Evolutionary conservation across 2,329 filamentous ascomycete species (phyloP).

Genomic region (Fusarium protoensiforme): DNA sequence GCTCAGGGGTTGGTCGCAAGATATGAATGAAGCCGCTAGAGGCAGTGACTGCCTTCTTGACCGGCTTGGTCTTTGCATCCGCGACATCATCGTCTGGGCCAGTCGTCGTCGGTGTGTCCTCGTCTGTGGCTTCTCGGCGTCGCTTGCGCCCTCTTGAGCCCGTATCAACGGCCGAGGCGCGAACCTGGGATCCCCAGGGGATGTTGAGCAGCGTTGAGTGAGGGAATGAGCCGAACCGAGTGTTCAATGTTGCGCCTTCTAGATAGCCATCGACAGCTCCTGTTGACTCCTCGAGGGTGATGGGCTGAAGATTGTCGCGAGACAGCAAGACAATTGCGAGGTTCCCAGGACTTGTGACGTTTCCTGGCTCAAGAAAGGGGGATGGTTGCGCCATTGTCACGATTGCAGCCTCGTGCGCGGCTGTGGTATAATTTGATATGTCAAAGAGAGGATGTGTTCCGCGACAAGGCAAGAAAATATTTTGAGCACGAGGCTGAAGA

Average conservation of each 20-base stretch:
- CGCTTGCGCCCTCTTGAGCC: conserved; percentile 84
- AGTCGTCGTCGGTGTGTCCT: conserved; percentile 53
- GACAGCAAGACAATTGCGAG: conserved; percentile 90
- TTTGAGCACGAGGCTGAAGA: conserved; percentile 35
- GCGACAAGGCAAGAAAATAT: conserved; percentile 33
- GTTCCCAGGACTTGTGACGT: conserved; percentile 69
- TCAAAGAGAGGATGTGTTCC: background rate
- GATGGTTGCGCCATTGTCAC: conserved; percentile 62
- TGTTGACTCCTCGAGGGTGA: conserved; percentile 72
- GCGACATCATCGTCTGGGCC: conserved; percentile 50
- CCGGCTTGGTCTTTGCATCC: conserved; percentile 46
- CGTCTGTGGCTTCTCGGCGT: conserved; percentile 60
- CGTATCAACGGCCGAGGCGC: conserved; percentile 90
- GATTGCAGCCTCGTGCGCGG: conserved; percentile 10
- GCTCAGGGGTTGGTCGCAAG: conserved; percentile 81
- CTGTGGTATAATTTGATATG: background rate
- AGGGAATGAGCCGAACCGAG: conserved; percentile 90
- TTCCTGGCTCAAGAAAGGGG: conserved; percentile 81
- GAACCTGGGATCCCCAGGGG: conserved; percentile 92
- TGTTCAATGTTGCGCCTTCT: conserved; percentile 86
- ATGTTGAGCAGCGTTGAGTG: conserved; percentile 81
- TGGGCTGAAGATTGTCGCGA: conserved; percentile 84
- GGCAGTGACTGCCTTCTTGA: conserved; percentile 64
- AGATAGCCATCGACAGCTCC: conserved; percentile 77
- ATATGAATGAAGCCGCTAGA: conserved; percentile 81